Conservation (phyloP, 768 basidiomycete genomes). For the Kwoniella europaea region DNA sequence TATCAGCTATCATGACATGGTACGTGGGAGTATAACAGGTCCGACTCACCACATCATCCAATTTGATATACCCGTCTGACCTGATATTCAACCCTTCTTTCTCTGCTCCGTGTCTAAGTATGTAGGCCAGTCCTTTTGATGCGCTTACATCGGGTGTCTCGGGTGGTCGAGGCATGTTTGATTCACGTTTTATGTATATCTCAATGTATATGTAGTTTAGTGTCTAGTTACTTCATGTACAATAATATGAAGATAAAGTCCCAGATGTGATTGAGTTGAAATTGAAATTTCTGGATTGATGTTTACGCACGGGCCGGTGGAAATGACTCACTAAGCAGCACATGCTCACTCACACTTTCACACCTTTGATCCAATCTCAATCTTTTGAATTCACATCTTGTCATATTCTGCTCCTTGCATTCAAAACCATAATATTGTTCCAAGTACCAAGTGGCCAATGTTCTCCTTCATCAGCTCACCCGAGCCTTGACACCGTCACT, state of each 20-base stretch:
- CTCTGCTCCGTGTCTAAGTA: constrained; percentile 87
- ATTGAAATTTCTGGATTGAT: not conserved
- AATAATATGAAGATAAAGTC: no score
- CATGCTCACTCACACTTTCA: not conserved
- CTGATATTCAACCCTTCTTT: constrained; percentile 77
- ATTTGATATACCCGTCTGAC: constrained; percentile 80
- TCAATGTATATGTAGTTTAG: no score
- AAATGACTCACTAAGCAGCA: not conserved
- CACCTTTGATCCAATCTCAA: not conserved
- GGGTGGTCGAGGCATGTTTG: constrained; percentile 49
- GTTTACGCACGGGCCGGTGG: not conserved
- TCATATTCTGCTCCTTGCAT: no score
- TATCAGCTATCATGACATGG: not conserved
- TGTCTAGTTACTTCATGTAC: no score
- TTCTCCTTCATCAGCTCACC: not conserved
- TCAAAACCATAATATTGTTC: not conserved
- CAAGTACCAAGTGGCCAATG: not conserved
- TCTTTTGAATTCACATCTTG: not conserved
- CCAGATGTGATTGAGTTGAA: not conserved
- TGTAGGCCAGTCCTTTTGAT: constrained; percentile 86
- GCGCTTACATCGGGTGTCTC: constrained; percentile 73
- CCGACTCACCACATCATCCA: constrained; percentile 77
- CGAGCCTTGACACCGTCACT: not conserved
- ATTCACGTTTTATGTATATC: not conserved
- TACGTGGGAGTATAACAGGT: not conserved